These are phyloP conservation scores for Ogataea glucozyma DNA, from an alignment of 805 yeast genomes.

Conservation along the genomic window DNA sequence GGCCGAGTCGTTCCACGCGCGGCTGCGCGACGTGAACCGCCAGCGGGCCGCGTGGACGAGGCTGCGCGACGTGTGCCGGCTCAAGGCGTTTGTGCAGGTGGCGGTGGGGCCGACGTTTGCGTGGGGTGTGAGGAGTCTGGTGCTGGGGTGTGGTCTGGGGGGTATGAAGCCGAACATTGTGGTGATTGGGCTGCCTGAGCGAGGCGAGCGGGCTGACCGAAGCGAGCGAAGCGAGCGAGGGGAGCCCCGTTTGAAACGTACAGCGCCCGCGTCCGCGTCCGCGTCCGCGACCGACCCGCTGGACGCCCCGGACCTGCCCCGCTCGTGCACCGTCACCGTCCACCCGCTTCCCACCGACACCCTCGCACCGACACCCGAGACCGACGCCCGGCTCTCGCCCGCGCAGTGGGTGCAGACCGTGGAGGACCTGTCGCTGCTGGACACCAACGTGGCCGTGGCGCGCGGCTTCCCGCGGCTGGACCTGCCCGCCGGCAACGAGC, in stretches of 20 bases:
- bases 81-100: constrained; percentile 94
- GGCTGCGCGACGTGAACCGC: constrained; percentile 65
- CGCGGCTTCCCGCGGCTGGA: constrained; percentile 73
- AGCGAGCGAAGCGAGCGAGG: too few relatives aligned
- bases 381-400: constrained; percentile 66
- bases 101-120: constrained; percentile 83
- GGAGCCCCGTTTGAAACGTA: too few relatives aligned
- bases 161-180: constrained; percentile 98
- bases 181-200: constrained; percentile 84
- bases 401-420: constrained; percentile 89
- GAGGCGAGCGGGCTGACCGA: too few relatives aligned
- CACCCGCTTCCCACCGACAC: constrained; percentile 60
- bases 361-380: too few relatives aligned
- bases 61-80: constrained; percentile 70
- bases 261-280: too few relatives aligned
- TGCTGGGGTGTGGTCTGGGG: constrained; percentile 93
- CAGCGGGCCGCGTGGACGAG: constrained; percentile 84
- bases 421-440: constrained; percentile 86
- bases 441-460: constrained; percentile 91
- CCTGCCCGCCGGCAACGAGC: constrained; percentile 54
- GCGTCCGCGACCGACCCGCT: too few relatives aligned
- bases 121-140: constrained; percentile 95
- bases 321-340: too few relatives aligned
- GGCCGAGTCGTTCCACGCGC: constrained; percentile 57
- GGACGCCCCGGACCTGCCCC: too few relatives aligned